Evolutionary conservation across 345 rosid genomes (phyloP).

Genomic region (Bruguiera parviflora): DNA sequence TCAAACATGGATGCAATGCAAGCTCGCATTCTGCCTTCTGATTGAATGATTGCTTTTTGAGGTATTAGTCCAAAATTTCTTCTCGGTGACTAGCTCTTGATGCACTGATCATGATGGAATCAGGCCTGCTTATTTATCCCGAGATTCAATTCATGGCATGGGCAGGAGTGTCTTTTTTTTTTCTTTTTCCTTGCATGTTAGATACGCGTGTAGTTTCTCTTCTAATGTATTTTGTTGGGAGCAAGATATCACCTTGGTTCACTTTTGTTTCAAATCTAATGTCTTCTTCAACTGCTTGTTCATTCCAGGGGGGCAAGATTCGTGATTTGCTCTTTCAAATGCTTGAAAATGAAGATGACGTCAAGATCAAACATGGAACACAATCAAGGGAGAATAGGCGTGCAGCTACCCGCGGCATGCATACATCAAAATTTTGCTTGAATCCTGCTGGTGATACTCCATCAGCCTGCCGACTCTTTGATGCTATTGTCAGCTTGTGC

Average conservation of each 20-base stretch:
- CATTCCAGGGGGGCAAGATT: slow-evolving; percentile 79
- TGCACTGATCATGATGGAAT: too few relatives aligned
- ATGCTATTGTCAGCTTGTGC: slow-evolving; percentile 95
- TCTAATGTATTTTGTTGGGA: neutral
- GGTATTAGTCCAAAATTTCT: too few relatives aligned
- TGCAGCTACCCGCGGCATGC: slow-evolving; percentile 88
- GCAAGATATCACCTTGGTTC: neutral
- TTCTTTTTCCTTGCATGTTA: too few relatives aligned
- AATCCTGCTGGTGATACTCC: slow-evolving; percentile 99
- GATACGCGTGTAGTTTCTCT: neutral
- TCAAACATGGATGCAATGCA: too few relatives aligned
- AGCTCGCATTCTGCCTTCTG: too few relatives aligned
- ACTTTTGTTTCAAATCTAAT: slow-evolving; percentile 4
- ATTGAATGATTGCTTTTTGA: too few relatives aligned
- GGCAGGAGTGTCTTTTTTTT: too few relatives aligned
- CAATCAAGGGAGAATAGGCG: slow-evolving; percentile 96
- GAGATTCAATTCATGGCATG: too few relatives aligned
- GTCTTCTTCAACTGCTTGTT: slow-evolving; percentile 2
- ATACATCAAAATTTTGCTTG: slow-evolving; percentile 89
- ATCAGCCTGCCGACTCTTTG: slow-evolving; percentile 95
- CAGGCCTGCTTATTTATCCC: too few relatives aligned
- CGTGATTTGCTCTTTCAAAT: slow-evolving; percentile 86
- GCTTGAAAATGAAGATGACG: slow-evolving; percentile 78
- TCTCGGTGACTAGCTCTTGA: too few relatives aligned
- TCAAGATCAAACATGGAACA: slow-evolving; percentile 84